Percentiles rank a stretch among this genome's conserved stretches.
Evolutionary conservation across 2,329 filamentous ascomycete genomes (phyloP).

Genomic region (Ceratocystis huliohia): DNA sequence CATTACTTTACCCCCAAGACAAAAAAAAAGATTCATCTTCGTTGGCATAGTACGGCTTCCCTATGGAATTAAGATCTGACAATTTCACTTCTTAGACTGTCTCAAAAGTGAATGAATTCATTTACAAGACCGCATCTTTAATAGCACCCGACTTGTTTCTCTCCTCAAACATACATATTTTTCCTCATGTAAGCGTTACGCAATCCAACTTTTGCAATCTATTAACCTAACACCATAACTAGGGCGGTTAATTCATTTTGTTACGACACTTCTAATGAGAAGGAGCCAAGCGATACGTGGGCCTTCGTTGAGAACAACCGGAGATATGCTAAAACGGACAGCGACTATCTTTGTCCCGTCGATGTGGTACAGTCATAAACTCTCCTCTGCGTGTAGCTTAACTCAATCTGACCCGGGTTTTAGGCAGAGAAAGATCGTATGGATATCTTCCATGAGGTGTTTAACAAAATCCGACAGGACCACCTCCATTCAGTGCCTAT

Average conservation of each 20-base stretch:
- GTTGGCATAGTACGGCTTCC: neutral
- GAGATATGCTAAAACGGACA: conserved; percentile 54
- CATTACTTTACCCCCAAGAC: neutral
- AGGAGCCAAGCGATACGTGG: conserved; percentile 6
- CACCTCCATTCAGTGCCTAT: conserved; percentile 19
- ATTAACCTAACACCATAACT: neutral
- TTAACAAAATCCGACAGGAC: conserved; percentile 27
- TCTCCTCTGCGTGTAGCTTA: neutral
- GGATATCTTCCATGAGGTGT: conserved; percentile 71
- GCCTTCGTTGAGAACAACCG: conserved; percentile 53
- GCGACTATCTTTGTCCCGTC: conserved; percentile 64
- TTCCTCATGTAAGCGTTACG: conserved; percentile 1
- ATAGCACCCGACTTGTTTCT: neutral
- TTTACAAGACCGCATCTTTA: neutral
- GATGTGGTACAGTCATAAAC: conserved; percentile 48
- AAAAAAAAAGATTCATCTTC: neutral
- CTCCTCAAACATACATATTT: neutral
- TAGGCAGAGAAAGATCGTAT: conserved; percentile 63
- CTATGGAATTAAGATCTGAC: neutral
- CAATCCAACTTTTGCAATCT: neutral
- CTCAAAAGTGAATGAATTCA: neutral
- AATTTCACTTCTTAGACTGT: conserved; percentile 3
- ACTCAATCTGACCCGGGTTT: conserved; percentile 16
- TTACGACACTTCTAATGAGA: conserved; percentile 12
- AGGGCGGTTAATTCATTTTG: conserved; percentile 11